Evolutionary conservation across 2,329 filamentous ascomycete species (phyloP).

Genomic region (Neurospora crassa): DNA sequence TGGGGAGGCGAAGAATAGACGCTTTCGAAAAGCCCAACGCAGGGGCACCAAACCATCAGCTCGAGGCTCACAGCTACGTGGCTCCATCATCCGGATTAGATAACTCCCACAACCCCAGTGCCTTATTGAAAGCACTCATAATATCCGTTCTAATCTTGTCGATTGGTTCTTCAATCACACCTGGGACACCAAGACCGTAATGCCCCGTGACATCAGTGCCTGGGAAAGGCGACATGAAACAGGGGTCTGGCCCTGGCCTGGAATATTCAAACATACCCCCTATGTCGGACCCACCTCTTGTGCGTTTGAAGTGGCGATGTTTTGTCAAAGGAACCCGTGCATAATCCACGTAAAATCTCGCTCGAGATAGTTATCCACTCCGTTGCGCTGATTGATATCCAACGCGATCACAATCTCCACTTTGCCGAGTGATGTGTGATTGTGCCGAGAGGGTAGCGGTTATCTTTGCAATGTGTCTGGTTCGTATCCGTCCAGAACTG

Average conservation of each 20-base stretch:
- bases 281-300: constrained; percentile 18
- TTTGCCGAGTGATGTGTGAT: neutral
- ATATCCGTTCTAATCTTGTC: constrained; percentile 8
- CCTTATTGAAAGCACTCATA: constrained; percentile 7
- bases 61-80: neutral
- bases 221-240: constrained; percentile 25
- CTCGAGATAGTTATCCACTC: neutral
- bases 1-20: neutral
- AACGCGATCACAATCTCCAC: neutral
- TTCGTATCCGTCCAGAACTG: neutral
- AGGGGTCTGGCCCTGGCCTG: constrained; percentile 21
- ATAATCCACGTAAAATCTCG: neutral
- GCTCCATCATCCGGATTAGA: neutral
- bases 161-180: constrained; percentile 2
- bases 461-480: neutral
- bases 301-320: constrained; percentile 19
- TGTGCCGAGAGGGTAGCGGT: neutral
- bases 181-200: constrained; percentile 5
- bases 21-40: neutral
- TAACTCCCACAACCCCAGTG: constrained; percentile 12
- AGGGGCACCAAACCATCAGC: neutral
- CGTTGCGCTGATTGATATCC: neutral
- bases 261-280: constrained; percentile 21
- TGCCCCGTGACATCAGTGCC: neutral
- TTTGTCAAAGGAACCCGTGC: constrained; percentile 2